phyloP scores from a whole-genome alignment of 176 grass and related monocot genomes.

The Pontederia crassipes region DNA sequence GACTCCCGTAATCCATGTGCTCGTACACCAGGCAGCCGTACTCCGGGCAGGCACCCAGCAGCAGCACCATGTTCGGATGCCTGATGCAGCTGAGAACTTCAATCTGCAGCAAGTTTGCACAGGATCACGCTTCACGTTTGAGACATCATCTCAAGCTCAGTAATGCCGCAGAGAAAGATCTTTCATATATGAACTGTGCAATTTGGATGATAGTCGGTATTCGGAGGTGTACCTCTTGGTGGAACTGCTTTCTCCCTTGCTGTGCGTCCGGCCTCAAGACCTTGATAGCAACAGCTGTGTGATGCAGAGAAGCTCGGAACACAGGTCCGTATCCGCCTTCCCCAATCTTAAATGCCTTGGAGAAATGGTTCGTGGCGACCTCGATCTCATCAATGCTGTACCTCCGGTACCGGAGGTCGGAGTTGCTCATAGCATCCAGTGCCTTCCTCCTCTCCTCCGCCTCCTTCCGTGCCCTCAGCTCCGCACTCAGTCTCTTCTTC shows the following conservation, averaged over 20 bases:
- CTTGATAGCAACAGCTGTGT: conserved; percentile 86
- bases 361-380: conserved; percentile 60
- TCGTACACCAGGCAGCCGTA: too few species aligned
- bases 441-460: conserved; percentile 57
- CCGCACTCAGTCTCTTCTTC: conserved; percentile 65
- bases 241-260: conserved; percentile 90
- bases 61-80: too few species aligned
- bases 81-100: too few species aligned
- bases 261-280: conserved; percentile 75
- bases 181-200: too few species aligned
- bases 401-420: conserved; percentile 60
- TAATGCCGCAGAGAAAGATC: too few species aligned
- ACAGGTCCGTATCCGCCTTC: conserved; percentile 96
- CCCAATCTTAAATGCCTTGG: conserved; percentile 64
- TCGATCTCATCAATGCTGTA: conserved; percentile 90
- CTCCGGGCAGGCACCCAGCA: too few species aligned
- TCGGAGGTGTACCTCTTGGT: conserved; percentile 63
- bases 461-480: conserved; percentile 54
- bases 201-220: too few species aligned
- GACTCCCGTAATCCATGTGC: too few species aligned
- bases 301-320: conserved; percentile 69
- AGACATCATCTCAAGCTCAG: too few species aligned
- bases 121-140: too few species aligned
- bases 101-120: too few species aligned
- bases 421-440: conserved; percentile 31